These are phyloP conservation scores for Leccinum boreale DNA, from an alignment of 768 basidiomycete species.

Conservation along the genomic window DNA sequence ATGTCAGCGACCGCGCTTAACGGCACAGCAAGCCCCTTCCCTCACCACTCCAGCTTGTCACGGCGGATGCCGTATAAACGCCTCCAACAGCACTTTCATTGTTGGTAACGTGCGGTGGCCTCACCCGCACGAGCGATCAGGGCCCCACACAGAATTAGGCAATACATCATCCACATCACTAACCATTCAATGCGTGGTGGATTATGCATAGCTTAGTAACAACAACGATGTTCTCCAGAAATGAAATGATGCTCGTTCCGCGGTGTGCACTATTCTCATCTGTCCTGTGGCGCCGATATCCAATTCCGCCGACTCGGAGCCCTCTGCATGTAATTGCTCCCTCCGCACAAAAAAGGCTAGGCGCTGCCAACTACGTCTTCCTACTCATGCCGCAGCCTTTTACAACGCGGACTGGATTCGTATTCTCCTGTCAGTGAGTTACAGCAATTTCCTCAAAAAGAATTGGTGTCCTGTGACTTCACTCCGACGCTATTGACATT, in stretches of 20 bases:
- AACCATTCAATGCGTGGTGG: constrained; percentile 3
- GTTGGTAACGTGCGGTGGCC: constrained; percentile 1
- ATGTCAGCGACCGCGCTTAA: not conserved
- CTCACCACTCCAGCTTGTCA: constrained; percentile 14
- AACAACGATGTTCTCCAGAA: constrained; percentile 1
- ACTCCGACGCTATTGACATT: constrained; percentile 12
- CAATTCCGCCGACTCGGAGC: not conserved
- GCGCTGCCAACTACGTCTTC: not conserved
- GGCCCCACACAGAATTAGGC: constrained; percentile 1
- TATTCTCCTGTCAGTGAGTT: constrained; percentile 16
- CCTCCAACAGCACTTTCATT: not conserved
- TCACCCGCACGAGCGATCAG: constrained; percentile 18
- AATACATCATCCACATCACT: constrained; percentile 1
- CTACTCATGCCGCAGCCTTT: constrained; percentile 1
- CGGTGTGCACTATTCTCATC: constrained; percentile 2
- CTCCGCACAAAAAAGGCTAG: not conserved
- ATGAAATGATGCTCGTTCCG: constrained; percentile 7
- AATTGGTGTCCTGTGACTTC: constrained; percentile 10
- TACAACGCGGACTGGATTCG: constrained; percentile 7
- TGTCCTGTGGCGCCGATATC: not conserved
- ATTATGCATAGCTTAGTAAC: constrained; percentile 2
- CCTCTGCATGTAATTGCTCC: not conserved
- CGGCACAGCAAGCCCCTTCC: constrained; percentile 2
- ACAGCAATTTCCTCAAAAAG: constrained; percentile 22
- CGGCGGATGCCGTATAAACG: constrained; percentile 18